Base-by-base conservation (phyloP, 495 filamentous ascomycete genomes). In the Xylaria curta region DNA sequence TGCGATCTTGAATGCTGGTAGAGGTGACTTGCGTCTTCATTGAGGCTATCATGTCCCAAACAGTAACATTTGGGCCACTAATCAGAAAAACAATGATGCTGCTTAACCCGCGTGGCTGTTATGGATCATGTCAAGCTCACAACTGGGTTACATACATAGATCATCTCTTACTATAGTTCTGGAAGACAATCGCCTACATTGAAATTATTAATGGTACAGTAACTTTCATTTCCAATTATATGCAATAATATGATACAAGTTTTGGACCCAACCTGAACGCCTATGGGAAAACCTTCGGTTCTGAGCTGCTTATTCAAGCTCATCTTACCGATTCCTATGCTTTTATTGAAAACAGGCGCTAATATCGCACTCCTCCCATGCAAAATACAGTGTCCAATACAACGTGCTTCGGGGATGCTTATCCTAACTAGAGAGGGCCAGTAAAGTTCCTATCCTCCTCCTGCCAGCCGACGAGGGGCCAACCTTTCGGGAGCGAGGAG, bases 381-480 rank as follows among this genome's bases (percentile, higher is more conserved):
- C 24, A 9, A 31, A 56, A 56, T 56, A 31, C 26, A 56, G 26
- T 56, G 31, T 0, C 53, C 53, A 56, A 31, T 17, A 15, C 26
- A 12, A 26, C 13, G 1, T 5, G 13, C 15, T 31, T 56, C 5
- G 5, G 28, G 24, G 13, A 31, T 56, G 12, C 53, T 56, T 21
- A 31, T 56, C 56, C 56, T 3, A 31, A 19, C 33, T 40, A 70
- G 42, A 71, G 70, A n/a, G 64, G 67, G 51, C 63, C 75, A 13
- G 49, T 65, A 51, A 62, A 78, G 44, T 72, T 73, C 36, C 77
- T 73, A 17, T 73, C 66, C 47, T 83, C 80, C 12, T 77, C 68
- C 0, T 75, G 63, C 80, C 81, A 83, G 4, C 81, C 81, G 19
- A 78, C 19, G 53, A 33, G 64, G 21, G 82, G 81, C 82, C 82